phyloP scores from a whole-genome alignment of 495 filamentous ascomycete species.

The Trichoderma asperelloides region DNA sequence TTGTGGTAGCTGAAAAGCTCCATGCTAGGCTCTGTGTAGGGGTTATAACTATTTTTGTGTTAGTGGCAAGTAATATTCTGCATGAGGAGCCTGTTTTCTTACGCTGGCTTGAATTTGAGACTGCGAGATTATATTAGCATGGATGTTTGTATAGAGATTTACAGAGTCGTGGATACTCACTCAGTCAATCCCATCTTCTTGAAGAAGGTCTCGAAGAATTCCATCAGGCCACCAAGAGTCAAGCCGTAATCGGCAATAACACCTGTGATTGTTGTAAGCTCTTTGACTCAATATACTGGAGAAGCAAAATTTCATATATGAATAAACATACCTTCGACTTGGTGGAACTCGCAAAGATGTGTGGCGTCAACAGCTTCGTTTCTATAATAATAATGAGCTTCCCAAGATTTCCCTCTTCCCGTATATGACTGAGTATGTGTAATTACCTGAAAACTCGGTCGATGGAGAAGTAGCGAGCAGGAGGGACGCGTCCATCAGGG shows the following conservation, averaged over 20 bases:
- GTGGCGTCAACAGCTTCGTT: constrained; percentile 90
- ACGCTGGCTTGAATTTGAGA: constrained; percentile 92
- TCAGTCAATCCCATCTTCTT: constrained; percentile 85
- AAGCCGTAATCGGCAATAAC: constrained; percentile 94
- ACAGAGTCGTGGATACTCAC: neutral
- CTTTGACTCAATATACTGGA: too few relatives aligned
- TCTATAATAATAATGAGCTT: neutral
- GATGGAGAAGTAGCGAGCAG: constrained; percentile 93
- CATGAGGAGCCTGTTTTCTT: constrained; percentile 22
- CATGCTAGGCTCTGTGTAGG: constrained; percentile 96
- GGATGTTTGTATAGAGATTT: neutral
- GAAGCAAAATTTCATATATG: neutral
- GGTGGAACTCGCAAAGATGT: constrained; percentile 96
- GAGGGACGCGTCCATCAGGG: constrained; percentile 42
- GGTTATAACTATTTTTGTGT: constrained; percentile 39
- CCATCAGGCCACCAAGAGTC: constrained; percentile 85
- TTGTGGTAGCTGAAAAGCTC: constrained; percentile 92
- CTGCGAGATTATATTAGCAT: neutral
- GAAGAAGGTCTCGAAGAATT: constrained; percentile 97
- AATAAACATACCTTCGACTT: constrained; percentile 57
- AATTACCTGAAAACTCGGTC: constrained; percentile 87
- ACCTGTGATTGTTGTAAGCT: constrained; percentile 20
- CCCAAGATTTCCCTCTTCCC: neutral
- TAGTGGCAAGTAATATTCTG: neutral
- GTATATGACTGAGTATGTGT: neutral